Evolutionary conservation across 257 asterid species (phyloP).

Genomic region (Misopates orontium): DNA sequence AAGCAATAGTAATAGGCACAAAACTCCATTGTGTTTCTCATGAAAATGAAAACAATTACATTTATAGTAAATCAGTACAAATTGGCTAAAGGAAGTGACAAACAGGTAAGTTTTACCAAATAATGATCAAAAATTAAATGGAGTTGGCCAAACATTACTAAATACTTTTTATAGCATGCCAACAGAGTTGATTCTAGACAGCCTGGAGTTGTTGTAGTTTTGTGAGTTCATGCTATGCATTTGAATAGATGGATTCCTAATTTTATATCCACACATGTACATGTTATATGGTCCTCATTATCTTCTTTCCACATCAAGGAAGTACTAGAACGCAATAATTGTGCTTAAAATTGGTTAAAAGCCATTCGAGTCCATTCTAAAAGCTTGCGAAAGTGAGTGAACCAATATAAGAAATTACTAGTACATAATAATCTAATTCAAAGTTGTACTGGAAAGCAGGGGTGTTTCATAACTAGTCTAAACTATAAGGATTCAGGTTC

Average conservation of each 20-base stretch:
- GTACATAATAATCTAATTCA: too few species aligned
- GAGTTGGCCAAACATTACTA: constrained; percentile 23
- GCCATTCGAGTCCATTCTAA: constrained; percentile 8
- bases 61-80: too few species aligned
- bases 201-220: constrained; percentile 35
- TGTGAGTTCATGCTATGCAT: constrained; percentile 21
- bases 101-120: constrained; percentile 14
- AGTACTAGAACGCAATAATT: neutral
- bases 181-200: constrained; percentile 21
- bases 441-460: too few species aligned
- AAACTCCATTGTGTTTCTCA: too few species aligned
- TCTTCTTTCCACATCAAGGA: constrained; percentile 9
- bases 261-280: constrained; percentile 11
- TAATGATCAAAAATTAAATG: constrained; percentile 20
- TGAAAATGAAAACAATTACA: too few species aligned
- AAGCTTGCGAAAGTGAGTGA: neutral
- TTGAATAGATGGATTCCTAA: constrained; percentile 28
- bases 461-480: too few species aligned
- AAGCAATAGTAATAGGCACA: too few species aligned
- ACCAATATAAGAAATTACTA: too few species aligned
- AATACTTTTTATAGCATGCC: constrained; percentile 22
- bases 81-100: neutral
- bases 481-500: too few species aligned
- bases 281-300: neutral
- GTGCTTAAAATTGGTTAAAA: neutral